Evolutionary conservation across 1,284 basidiomycete species (phyloP).

Genomic region (Entoloma clypeatum): DNA sequence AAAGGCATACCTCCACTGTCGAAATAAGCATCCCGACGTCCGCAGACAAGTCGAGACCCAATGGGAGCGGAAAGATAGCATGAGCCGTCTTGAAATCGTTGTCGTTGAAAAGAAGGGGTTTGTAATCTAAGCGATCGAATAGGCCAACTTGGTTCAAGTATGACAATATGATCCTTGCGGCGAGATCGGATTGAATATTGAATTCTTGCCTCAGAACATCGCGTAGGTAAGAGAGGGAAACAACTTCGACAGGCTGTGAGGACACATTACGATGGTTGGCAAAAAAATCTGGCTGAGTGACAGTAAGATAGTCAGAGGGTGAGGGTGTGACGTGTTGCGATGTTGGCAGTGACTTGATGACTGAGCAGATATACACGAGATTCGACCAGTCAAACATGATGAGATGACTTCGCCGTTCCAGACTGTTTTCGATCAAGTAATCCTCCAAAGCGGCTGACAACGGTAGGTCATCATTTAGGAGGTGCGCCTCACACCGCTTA

Average conservation of each 20-base stretch:
- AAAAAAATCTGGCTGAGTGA: slow-evolving; percentile 27
- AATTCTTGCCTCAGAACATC: slow-evolving; percentile 62
- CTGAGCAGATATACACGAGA: slow-evolving; percentile 55
- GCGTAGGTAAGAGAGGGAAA: slow-evolving; percentile 55
- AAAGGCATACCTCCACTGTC: slow-evolving; percentile 67
- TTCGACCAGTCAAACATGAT: slow-evolving; percentile 67
- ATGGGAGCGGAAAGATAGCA: slow-evolving; percentile 63
- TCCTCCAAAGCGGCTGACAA: slow-evolving; percentile 48
- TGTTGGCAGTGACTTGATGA: slow-evolving; percentile 47
- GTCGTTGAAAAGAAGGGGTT: slow-evolving; percentile 35
- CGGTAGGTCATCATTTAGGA: slow-evolving; percentile 38
- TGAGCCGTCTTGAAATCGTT: slow-evolving; percentile 28
- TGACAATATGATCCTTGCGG: slow-evolving; percentile 50
- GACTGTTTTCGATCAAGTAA: slow-evolving; percentile 46
- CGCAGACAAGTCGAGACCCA: slow-evolving; percentile 65
- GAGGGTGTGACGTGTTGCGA: slow-evolving; percentile 21
- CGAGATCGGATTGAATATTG: slow-evolving; percentile 47
- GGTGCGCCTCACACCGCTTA: slow-evolving; percentile 46
- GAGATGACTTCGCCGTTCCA: slow-evolving; percentile 36
- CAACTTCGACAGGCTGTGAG: slow-evolving; percentile 53
- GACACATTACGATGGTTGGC: slow-evolving; percentile 26
- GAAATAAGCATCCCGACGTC: slow-evolving; percentile 70
- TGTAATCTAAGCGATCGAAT: slow-evolving; percentile 44
- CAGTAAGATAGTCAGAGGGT: slow-evolving; percentile 46
- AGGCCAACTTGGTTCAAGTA: slow-evolving; percentile 63